Conservation (phyloP, 106 monocot species). For the Xerophyta viscosa region DNA sequence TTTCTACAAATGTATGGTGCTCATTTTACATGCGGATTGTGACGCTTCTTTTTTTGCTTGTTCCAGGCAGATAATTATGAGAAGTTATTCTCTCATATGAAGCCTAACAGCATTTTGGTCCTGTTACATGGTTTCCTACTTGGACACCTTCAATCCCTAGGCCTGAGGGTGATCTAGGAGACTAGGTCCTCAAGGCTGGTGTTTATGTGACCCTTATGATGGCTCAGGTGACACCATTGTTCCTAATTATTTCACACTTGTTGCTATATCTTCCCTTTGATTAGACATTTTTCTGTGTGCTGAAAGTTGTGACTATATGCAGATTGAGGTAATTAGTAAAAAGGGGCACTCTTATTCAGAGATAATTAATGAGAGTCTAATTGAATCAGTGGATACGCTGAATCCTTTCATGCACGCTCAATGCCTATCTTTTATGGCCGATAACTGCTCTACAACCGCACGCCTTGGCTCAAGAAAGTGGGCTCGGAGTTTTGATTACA, state of each 20-base stretch:
- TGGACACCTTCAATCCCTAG: slow-evolving; percentile 71
- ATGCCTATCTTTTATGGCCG: slow-evolving; percentile 77
- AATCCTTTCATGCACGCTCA: slow-evolving; percentile 97
- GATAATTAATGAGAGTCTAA: slow-evolving; percentile 82
- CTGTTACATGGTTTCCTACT: slow-evolving; percentile 89
- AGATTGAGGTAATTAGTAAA: slow-evolving; percentile 86
- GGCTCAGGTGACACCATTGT: slow-evolving; percentile 48
- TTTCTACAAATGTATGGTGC: too few species aligned
- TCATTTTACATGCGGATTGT: too few species aligned
- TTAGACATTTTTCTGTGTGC: too few species aligned
- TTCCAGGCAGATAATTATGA: slow-evolving; percentile 68
- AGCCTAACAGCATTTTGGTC: slow-evolving; percentile 80
- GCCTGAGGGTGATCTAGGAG: slow-evolving; percentile 62
- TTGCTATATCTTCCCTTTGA: too few species aligned
- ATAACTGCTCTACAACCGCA: slow-evolving; percentile 71
- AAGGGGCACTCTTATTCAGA: slow-evolving; percentile 83
- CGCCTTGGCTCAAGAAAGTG: slow-evolving; percentile 71
- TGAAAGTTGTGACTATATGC: too few species aligned
- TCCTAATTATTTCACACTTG: too few species aligned
- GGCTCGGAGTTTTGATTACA: slow-evolving; percentile 84
- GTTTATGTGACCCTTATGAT: slow-evolving; percentile 82
- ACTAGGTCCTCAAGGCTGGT: slow-evolving; percentile 70
- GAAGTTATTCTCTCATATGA: slow-evolving; percentile 83
- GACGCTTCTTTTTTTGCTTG: too few species aligned
- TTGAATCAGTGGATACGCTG: slow-evolving; percentile 80